Evolutionary conservation across 139 green algal genomes (phyloP).

Genomic region (Haematococcus lacustris): DNA sequence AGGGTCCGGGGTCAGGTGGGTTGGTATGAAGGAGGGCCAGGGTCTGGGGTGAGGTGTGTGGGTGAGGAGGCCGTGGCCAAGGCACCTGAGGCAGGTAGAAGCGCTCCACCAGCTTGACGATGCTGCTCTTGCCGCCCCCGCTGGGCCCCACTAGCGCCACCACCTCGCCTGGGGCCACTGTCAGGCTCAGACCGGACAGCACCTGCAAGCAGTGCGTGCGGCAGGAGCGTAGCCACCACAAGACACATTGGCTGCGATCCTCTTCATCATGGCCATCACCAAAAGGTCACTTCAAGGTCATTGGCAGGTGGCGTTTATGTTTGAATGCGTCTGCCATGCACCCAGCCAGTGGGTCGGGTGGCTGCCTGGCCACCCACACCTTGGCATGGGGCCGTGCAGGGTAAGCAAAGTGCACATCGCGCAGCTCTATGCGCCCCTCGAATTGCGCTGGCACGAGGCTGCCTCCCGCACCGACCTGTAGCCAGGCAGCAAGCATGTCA

Average conservation of each 20-base stretch:
- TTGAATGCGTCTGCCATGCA: no score
- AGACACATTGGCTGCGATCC: no score
- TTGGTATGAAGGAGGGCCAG: no score
- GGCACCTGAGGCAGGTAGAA: constrained; percentile 74
- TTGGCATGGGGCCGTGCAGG: constrained; percentile 46
- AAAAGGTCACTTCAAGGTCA: no score
- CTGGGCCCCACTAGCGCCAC: constrained; percentile 81
- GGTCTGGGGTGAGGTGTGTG: no score
- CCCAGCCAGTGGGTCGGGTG: no score
- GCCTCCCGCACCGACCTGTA: constrained; percentile 6
- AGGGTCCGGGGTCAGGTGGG: no score
- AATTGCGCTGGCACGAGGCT: constrained; percentile 24
- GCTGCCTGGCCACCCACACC: no score
- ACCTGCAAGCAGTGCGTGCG: no score
- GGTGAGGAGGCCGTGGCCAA: not conserved
- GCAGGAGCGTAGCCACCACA: no score
- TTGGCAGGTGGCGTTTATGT: no score
- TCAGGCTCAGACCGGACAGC: constrained; percentile 44
- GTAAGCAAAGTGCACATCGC: constrained; percentile 75
- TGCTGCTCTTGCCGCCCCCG: constrained; percentile 79
- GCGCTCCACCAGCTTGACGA: constrained; percentile 86
- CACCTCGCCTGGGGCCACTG: constrained; percentile 39
- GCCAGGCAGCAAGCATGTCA: not conserved
- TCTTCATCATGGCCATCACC: no score
- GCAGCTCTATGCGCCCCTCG: constrained; percentile 52